Conservation (phyloP, 2,329 filamentous ascomycete genomes). For the Aspergillus glaucus region DNA sequence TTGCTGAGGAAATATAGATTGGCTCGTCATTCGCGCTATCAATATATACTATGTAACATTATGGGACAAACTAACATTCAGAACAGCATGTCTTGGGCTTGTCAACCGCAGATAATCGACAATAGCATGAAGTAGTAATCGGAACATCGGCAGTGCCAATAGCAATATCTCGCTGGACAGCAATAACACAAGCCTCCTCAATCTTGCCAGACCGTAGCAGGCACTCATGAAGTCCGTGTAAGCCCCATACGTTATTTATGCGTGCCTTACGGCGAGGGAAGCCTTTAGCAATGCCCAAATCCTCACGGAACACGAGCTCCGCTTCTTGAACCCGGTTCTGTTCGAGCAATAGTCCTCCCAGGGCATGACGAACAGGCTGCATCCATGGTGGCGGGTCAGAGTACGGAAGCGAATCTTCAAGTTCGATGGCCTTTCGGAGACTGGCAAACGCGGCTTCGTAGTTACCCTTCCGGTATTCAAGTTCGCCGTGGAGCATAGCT, state of each 20-base stretch:
- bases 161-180: slow-evolving; percentile 44
- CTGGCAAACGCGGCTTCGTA: slow-evolving; percentile 52
- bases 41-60: too few relatives aligned
- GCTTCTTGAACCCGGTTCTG: slow-evolving; percentile 53
- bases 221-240: slow-evolving; percentile 67
- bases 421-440: slow-evolving; percentile 51
- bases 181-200: slow-evolving; percentile 40
- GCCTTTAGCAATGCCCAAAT: slow-evolving; percentile 50
- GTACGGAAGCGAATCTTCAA: slow-evolving; percentile 58
- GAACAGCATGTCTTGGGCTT: too few relatives aligned
- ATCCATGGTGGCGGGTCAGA: slow-evolving; percentile 72
- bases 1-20: too few relatives aligned
- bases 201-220: slow-evolving; percentile 46
- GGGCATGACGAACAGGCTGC: slow-evolving; percentile 63
- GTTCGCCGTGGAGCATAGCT: slow-evolving; percentile 63
- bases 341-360: slow-evolving; percentile 61
- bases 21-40: too few relatives aligned
- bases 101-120: slow-evolving; percentile 19
- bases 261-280: slow-evolving; percentile 55
- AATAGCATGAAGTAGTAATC: slow-evolving; percentile 53
- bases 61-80: too few relatives aligned
- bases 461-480: slow-evolving; percentile 59
- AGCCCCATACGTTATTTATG: slow-evolving; percentile 67
- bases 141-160: slow-evolving; percentile 53
- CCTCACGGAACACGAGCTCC: slow-evolving; percentile 49